Evolutionary conservation across 768 basidiomycete species (phyloP).

Genomic region (Paxillus rubicundulus): DNA sequence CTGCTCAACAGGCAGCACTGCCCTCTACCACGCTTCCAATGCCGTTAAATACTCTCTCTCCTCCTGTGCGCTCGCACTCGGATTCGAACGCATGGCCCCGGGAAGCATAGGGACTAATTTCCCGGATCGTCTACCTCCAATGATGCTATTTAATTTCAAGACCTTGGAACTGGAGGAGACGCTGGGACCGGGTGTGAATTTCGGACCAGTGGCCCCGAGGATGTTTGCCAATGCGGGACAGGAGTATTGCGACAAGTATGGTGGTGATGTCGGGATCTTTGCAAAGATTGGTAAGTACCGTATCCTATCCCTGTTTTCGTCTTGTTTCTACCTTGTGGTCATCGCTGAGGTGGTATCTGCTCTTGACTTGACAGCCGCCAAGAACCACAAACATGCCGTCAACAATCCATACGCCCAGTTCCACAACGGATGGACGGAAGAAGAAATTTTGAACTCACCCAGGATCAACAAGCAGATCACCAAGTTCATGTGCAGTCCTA

Average conservation of each 20-base stretch:
- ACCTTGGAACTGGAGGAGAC: conserved; percentile 48
- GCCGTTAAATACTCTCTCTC: conserved; percentile 66
- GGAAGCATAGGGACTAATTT: conserved; percentile 70
- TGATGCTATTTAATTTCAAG: conserved; percentile 41
- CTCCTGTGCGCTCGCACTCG: conserved; percentile 78
- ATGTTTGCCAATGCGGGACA: conserved; percentile 72
- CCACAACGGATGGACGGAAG: conserved; percentile 69
- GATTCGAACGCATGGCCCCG: conserved; percentile 82
- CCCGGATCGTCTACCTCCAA: conserved; percentile 50
- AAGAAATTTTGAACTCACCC: conserved; percentile 63
- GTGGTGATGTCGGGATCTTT: conserved; percentile 61
- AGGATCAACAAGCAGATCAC: conserved; percentile 74
- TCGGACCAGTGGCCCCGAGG: conserved; percentile 67
- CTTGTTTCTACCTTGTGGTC: neutral
- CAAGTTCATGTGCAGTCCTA: conserved; percentile 86
- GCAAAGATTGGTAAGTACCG: conserved; percentile 66
- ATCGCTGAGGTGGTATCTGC: conserved; percentile 2
- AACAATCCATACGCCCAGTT: conserved; percentile 90
- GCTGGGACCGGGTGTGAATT: conserved; percentile 49
- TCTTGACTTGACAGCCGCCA: conserved; percentile 51
- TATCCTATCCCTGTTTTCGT: neutral
- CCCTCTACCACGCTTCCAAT: conserved; percentile 71
- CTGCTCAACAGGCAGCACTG: conserved; percentile 79
- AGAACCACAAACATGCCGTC: conserved; percentile 79
- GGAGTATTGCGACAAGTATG: conserved; percentile 77